Evolutionary conservation across 106 monocot genomes (phyloP), one percentile per base, ranked within the genome.

Genomic region (Dioscorea zingiberensis): DNA sequence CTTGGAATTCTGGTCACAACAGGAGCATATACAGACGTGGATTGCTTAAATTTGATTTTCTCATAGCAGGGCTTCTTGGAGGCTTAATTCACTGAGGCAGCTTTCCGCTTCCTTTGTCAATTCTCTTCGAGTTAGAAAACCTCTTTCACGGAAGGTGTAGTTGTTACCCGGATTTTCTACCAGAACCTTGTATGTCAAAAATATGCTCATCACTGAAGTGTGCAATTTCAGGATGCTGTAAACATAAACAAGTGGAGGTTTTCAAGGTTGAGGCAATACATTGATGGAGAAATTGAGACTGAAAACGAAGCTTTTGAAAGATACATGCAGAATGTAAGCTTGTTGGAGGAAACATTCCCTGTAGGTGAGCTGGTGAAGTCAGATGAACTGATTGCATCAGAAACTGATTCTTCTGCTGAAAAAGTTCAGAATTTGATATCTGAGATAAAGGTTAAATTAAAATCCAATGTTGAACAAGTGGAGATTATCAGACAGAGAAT

Each of bases 251-350:
- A 84, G 44, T 88, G 91, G 91, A 91, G 87, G 45, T 81, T 92
- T 77, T 68, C 70, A 13, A 97, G 88, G 68, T 63, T 97, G 73
- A 88, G 60, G 66, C 81, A 91, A 58, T 72, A 92, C 44, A 72
- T 85, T 58, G 69, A 91, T 61, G 77, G 72, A 70, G 63, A 80
- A 47, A 74, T 88, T 54, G 85, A 91, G 83, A 69, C 77, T 44
- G 95, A 91, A 66, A 84, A 78, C 78, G 95, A 88, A 69, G 85
- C 95, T 74, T 88, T 83, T 69, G 88, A 95, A 60, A 82, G 91
- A 48, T 95, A 95, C 44, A 70, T 88, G 65, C 57, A 74, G 63
- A 95, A 88, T 74, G 81, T 80, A 10, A 68, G 69, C 21, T 75
- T 92, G 38, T 69, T 97, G 19, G 85, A 92, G 79, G 88, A 91